Evolutionary conservation across 1,284 basidiomycete species (phyloP).

Genomic region (Rhodotorula mucilaginosa): DNA sequence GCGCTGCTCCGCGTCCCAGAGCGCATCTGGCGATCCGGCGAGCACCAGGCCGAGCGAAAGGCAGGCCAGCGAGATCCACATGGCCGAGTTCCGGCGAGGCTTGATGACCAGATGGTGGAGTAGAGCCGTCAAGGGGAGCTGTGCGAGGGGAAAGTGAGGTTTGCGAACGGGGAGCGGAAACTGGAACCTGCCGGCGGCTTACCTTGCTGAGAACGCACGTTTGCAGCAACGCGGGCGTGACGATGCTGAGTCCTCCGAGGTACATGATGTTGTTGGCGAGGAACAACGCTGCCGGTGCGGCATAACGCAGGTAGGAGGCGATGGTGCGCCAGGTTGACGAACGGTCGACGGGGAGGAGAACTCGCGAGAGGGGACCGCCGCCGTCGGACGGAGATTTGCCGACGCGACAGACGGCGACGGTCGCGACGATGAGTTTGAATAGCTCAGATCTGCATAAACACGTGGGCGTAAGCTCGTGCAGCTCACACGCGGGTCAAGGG

Average conservation of each 20-base stretch:
- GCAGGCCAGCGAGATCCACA: slow-evolving; percentile 16
- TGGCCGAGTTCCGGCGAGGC: not conserved
- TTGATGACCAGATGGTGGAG: slow-evolving; percentile 13
- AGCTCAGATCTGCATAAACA: not conserved
- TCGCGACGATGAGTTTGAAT: slow-evolving; percentile 8
- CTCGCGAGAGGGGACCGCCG: not conserved
- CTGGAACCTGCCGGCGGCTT: not conserved
- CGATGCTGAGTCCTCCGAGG: slow-evolving; percentile 3
- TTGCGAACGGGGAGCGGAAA: accelerated
- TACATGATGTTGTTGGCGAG: slow-evolving; percentile 16
- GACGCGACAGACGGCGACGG: not conserved
- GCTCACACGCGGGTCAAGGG: no score
- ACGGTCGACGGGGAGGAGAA: not conserved
- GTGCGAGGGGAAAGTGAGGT: no score
- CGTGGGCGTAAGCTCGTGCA: not conserved
- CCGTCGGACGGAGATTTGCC: not conserved
- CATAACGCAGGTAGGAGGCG: slow-evolving; percentile 8
- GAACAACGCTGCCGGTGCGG: slow-evolving; percentile 10
- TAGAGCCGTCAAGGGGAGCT: slow-evolving; percentile 15
- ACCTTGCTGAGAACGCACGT: slow-evolving; percentile 14
- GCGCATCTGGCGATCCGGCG: slow-evolving; percentile 10
- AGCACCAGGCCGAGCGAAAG: slow-evolving; percentile 6
- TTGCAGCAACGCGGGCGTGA: slow-evolving; percentile 13
- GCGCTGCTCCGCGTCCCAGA: not conserved
- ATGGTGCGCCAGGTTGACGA: not conserved